Conservation (phyloP, 1,139 yeast genomes). For the Groenewaldozyma auringiensis region DNA sequence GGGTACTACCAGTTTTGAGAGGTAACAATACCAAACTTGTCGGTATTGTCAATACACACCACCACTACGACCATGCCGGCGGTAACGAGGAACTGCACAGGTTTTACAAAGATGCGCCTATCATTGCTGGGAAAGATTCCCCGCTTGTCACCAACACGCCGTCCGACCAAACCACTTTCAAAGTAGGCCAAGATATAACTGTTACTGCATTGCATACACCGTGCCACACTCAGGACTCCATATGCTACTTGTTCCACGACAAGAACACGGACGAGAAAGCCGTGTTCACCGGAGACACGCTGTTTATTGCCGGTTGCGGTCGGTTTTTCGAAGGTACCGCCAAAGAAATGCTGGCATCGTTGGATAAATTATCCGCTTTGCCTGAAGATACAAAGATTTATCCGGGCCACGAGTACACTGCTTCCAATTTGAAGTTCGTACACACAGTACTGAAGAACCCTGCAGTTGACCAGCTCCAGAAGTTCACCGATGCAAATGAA, state of each 20-base stretch:
- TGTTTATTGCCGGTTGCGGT: slow-evolving; percentile 93
- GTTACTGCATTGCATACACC: slow-evolving; percentile 90
- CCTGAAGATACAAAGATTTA: slow-evolving; percentile 65
- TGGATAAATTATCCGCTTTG: slow-evolving; percentile 48
- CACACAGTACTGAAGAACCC: slow-evolving; percentile 48
- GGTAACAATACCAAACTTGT: slow-evolving; percentile 40
- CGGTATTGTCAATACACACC: slow-evolving; percentile 90
- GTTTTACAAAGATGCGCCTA: slow-evolving; percentile 47
- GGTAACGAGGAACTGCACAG: slow-evolving; percentile 55
- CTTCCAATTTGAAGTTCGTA: slow-evolving; percentile 70
- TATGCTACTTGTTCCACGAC: slow-evolving; percentile 75
- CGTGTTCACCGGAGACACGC: slow-evolving; percentile 92
- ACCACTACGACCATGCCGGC: slow-evolving; percentile 89
- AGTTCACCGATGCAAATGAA: slow-evolving; percentile 49
- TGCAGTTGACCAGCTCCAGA: slow-evolving; percentile 49
- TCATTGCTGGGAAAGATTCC: slow-evolving; percentile 83
- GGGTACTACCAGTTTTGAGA: slow-evolving; percentile 3
- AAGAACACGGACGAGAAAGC: slow-evolving; percentile 52
- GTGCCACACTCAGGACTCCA: slow-evolving; percentile 94
- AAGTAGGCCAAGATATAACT: slow-evolving; percentile 51
- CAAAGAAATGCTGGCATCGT: slow-evolving; percentile 65
- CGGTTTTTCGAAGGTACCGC: slow-evolving; percentile 91
- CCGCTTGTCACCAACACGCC: slow-evolving; percentile 66
- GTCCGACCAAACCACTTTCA: slow-evolving; percentile 41
- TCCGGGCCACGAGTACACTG: slow-evolving; percentile 96